Conservation (phyloP, 495 filamentous ascomycete species). For the Tuber calosporum region DNA sequence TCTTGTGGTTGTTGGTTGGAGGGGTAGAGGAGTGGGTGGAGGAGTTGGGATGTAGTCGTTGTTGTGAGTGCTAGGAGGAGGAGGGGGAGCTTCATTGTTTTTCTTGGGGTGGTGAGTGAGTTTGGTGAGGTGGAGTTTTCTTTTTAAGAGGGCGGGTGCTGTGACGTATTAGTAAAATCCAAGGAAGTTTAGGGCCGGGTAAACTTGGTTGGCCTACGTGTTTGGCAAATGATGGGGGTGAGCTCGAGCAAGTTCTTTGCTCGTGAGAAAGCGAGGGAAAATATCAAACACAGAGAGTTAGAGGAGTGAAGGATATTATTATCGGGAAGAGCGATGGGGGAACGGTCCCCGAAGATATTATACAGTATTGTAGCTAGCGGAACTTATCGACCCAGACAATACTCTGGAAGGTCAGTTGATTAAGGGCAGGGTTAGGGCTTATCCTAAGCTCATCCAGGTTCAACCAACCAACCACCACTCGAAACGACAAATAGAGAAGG, state of each 20-base stretch:
- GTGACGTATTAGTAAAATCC: neutral
- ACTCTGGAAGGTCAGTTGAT: neutral
- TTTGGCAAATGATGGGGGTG: neutral
- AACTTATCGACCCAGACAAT: neutral
- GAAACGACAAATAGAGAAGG: neutral
- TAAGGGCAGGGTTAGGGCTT: neutral
- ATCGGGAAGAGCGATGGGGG: neutral
- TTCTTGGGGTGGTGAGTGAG: neutral
- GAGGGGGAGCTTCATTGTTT: slow-evolving; percentile 27
- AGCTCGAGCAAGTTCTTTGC: neutral
- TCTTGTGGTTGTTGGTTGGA: slow-evolving; percentile 12
- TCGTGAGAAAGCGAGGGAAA: neutral
- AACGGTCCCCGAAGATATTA: neutral
- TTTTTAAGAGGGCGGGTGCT: neutral
- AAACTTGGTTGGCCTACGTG: neutral
- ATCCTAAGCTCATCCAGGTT: neutral
- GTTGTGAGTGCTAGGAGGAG: slow-evolving; percentile 22
- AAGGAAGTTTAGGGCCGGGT: neutral
- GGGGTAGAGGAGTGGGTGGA: slow-evolving; percentile 28
- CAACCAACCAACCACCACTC: neutral
- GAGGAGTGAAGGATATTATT: neutral
- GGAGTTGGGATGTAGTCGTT: slow-evolving; percentile 24
- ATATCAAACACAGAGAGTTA: neutral
- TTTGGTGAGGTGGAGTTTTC: neutral
- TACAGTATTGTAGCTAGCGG: no score